Evolutionary conservation across 768 basidiomycete genomes (phyloP).

Genomic region (Pleurotus citrinopileatus): DNA sequence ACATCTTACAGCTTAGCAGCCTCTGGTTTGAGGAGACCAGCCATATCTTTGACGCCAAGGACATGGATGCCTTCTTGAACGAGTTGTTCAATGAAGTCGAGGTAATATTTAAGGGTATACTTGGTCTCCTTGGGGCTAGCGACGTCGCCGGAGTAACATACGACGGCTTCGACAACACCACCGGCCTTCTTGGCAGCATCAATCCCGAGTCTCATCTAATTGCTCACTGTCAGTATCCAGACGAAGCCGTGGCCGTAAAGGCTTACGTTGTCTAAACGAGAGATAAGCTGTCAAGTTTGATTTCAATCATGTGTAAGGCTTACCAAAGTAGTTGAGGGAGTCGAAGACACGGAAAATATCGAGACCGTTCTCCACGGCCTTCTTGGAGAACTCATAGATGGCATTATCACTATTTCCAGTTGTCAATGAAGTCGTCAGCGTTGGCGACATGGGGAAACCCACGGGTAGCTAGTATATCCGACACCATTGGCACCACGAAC

Average conservation of each 20-base stretch:
- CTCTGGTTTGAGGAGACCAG: conserved; percentile 92
- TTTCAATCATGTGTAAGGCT: conserved; percentile 20
- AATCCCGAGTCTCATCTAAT: conserved; percentile 97
- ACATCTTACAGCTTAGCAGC: conserved; percentile 79
- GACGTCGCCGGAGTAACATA: conserved; percentile 98
- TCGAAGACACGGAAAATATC: conserved; percentile 99
- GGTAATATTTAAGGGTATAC: conserved; percentile 96
- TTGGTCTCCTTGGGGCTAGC: conserved; percentile 93
- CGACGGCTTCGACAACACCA: conserved; percentile 95
- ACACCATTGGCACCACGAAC: conserved; percentile 99
- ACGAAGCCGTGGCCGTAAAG: no score
- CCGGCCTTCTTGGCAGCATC: conserved; percentile 99
- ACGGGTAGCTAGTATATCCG: conserved; percentile 98
- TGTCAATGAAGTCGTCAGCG: conserved; percentile 1
- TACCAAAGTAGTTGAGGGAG: conserved; percentile 97
- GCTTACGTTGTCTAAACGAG: conserved; percentile 65
- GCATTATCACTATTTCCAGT: conserved; percentile 78
- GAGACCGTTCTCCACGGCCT: conserved; percentile 98
- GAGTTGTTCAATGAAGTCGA: conserved; percentile 91
- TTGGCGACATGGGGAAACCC: conserved; percentile 26
- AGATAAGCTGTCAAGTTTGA: conserved; percentile 2
- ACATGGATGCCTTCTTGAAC: conserved; percentile 96
- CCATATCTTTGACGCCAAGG: conserved; percentile 98
- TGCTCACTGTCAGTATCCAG: no score
- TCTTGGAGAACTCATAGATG: conserved; percentile 99